Conservation (phyloP, 208 protist species). For the Leishmania arabica region DNA sequence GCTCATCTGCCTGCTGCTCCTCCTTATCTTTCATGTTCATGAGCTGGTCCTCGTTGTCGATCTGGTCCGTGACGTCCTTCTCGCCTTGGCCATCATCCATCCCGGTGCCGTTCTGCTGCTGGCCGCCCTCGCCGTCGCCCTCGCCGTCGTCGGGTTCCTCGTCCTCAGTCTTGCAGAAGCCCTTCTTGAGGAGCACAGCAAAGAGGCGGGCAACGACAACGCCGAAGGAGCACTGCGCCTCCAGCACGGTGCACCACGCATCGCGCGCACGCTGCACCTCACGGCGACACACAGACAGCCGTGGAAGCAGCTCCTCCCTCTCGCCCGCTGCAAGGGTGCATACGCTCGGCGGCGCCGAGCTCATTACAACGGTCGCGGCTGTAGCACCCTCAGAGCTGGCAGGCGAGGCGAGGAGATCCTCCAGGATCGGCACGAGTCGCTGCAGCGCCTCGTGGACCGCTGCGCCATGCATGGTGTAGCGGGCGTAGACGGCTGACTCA, state of each 20-base stretch:
- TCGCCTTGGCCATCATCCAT: constrained; percentile 99
- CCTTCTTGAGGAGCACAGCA: constrained; percentile 91
- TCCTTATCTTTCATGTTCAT: constrained; percentile 93
- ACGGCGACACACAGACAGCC: constrained; percentile 21
- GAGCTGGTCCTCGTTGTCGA: constrained; percentile 97
- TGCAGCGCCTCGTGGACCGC: constrained; percentile 11
- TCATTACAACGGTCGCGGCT: not conserved
- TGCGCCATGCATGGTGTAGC: constrained; percentile 27
- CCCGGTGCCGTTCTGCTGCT: constrained; percentile 93
- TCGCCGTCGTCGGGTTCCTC: constrained; percentile 83
- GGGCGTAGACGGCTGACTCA: constrained; percentile 26
- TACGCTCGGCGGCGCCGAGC: not conserved
- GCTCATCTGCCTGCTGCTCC: constrained; percentile 82
- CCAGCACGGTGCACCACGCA: constrained; percentile 35
- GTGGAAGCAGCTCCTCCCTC: constrained; percentile 27
- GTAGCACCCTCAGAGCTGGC: not conserved
- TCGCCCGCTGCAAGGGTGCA: constrained; percentile 15
- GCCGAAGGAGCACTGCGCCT: constrained; percentile 63
- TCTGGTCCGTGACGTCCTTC: constrained; percentile 98
- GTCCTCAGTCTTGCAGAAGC: constrained; percentile 94
- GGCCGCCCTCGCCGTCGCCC: constrained; percentile 70
- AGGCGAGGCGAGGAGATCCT: constrained; percentile 23
- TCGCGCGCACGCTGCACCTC: constrained; percentile 32
- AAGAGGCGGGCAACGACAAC: constrained; percentile 90
- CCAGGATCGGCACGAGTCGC: constrained; percentile 19